Percentiles rank a stretch among this genome's conserved stretches.
phyloP scores from a whole-genome alignment of 2,329 filamentous ascomycete species.

The Malbranchea cinnamomea region DNA sequence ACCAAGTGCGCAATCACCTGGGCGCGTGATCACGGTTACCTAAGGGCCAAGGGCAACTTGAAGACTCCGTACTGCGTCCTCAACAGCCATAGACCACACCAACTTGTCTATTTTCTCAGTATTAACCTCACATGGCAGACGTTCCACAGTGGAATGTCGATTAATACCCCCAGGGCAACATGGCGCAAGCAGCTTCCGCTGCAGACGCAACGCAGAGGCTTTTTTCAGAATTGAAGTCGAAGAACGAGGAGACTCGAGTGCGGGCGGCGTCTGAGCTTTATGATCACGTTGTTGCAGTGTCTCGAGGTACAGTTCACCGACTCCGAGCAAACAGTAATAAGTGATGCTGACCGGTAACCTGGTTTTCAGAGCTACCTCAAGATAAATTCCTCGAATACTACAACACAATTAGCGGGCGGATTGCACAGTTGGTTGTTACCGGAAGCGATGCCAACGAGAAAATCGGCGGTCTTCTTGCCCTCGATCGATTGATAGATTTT shows the following conservation, averaged over 20 bases:
- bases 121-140: too few relatives aligned
- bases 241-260: slow-evolving; percentile 35
- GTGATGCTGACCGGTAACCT: slow-evolving; percentile 1
- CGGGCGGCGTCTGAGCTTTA: slow-evolving; percentile 35
- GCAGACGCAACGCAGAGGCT: slow-evolving; percentile 39
- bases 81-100: too few relatives aligned
- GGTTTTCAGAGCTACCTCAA: slow-evolving; percentile 49
- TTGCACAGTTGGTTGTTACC: slow-evolving; percentile 63
- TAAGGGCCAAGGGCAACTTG: too few relatives aligned
- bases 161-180: too few relatives aligned
- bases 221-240: slow-evolving; percentile 43
- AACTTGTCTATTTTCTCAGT: too few relatives aligned
- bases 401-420: slow-evolving; percentile 48
- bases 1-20: neutral
- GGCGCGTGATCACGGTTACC: neutral
- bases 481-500: slow-evolving; percentile 89
- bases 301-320: slow-evolving; percentile 25
- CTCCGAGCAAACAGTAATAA: neutral
- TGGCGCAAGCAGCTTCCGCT: slow-evolving; percentile 33
- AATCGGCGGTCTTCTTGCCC: slow-evolving; percentile 78
- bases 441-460: slow-evolving; percentile 77
- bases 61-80: too few relatives aligned
- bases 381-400: slow-evolving; percentile 65
- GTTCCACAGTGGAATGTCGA: too few relatives aligned
- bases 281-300: slow-evolving; percentile 31